phyloP scores from a whole-genome alignment of 192 early-diverging fungal species.

The Pilaira anomala region DNA sequence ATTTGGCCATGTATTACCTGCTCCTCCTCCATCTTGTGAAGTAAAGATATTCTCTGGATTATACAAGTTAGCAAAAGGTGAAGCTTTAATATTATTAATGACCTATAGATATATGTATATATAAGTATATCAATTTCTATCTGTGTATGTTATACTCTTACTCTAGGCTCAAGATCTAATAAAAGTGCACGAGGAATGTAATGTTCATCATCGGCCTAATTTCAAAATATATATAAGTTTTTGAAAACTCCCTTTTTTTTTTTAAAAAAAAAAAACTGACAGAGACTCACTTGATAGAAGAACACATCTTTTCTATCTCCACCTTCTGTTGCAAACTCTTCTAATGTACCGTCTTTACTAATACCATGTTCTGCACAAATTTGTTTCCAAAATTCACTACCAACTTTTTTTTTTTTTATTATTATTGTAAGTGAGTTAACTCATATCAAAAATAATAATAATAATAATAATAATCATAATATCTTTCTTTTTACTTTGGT shows the following conservation, averaged over 20 bases:
- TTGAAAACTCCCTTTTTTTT: neutral
- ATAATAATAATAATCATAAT: neutral
- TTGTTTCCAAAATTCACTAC: slow-evolving; percentile 91
- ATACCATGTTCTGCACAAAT: slow-evolving; percentile 97
- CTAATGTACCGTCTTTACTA: slow-evolving; percentile 86
- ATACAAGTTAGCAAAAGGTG: slow-evolving; percentile 88
- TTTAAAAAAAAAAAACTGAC: neutral
- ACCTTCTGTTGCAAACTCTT: slow-evolving; percentile 85
- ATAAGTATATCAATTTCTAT: neutral
- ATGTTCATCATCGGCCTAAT: slow-evolving; percentile 95
- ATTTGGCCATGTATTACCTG: slow-evolving; percentile 95
- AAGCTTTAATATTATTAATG: slow-evolving; percentile 85
- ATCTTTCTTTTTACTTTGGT: slow-evolving; percentile 70
- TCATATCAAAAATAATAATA: neutral
- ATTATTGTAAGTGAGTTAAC: no score
- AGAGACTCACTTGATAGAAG: slow-evolving; percentile 81
- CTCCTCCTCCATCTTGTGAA: slow-evolving; percentile 92
- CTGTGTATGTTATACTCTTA: slow-evolving; percentile 30
- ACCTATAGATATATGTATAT: slow-evolving; percentile 50
- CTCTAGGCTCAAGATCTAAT: slow-evolving; percentile 90
- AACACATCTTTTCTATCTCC: slow-evolving; percentile 97
- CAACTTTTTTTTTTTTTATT: slow-evolving; percentile 63
- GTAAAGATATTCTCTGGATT: slow-evolving; percentile 96
- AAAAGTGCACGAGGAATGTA: slow-evolving; percentile 94
- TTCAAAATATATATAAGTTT: no score